Base-by-base conservation (phyloP, 2,329 filamentous ascomycete genomes). In the Neofusicoccum umdonicola region DNA sequence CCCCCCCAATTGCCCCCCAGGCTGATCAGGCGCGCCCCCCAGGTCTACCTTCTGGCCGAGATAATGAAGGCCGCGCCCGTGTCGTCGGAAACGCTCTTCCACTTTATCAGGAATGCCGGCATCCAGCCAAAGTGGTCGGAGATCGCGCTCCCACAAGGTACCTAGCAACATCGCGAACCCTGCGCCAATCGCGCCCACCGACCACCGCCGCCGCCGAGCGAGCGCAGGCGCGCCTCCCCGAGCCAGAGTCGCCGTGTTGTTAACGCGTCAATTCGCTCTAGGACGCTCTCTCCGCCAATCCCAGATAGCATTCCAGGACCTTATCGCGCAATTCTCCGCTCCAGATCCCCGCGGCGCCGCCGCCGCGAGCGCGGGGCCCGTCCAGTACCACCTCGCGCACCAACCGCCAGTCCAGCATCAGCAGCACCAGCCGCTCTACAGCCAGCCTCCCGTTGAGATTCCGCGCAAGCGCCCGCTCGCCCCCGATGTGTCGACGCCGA, bases 91-190 rank as follows among this genome's bases (percentile, higher is more conserved):
- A 72, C 76, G 50, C 74, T 83, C 64, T 76, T 80, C 67, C 72
- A 78, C 64, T 72, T 81, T 67, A 77, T 84, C 67, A 74, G 76
- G 66, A 77, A 80, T 61, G 69, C 72, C 65, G 76, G 77, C 67
- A 74, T 81, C 67, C 75, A 77, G 68, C 81, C 81, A 64, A 75
- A 75, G 69, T 85, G 82, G 82, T 77, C 77, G 62, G 77, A 84
- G 63, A 81, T 81, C 68, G 74, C 81, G 45, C 73, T 84, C 66
- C 83, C 83, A 67, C 74, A 74, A 70, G 82, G 83, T 85, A 76
- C 69, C 79, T 72, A 17, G 44, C 50, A 44, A 63, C 35, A 22
- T 37, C 41, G 41, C 41, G 47, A 34, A 50, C 58, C 35, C 45
- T 50, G 42, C 58, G 58, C 58, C 47, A 51, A 50, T 47, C 35